These are phyloP conservation scores for Penicillium sp. DNA, from an alignment of 2,329 filamentous ascomycete species.

Conservation along the genomic window DNA sequence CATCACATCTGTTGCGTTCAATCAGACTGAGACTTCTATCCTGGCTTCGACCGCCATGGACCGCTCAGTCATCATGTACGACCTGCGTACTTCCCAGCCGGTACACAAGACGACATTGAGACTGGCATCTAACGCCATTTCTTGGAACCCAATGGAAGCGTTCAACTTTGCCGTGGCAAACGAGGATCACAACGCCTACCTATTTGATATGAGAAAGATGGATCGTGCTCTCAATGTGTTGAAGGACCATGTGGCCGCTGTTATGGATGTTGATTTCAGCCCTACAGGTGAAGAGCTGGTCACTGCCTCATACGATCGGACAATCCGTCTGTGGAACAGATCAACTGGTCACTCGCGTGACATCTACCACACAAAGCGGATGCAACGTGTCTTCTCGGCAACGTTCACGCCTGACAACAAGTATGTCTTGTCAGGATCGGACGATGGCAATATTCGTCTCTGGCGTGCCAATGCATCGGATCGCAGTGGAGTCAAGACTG, in stretches of 20 bases:
- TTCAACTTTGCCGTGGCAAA: conserved; percentile 90
- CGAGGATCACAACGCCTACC: conserved; percentile 85
- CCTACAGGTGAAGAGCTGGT: conserved; percentile 92
- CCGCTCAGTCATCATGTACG: conserved; percentile 79
- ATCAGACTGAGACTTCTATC: conserved; percentile 86
- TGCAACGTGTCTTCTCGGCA: conserved; percentile 85
- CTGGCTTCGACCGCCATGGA: conserved; percentile 78
- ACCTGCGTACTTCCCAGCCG: conserved; percentile 76
- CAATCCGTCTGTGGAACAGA: conserved; percentile 74
- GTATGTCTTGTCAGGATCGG: conserved; percentile 81
- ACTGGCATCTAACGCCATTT: conserved; percentile 71
- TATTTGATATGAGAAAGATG: conserved; percentile 92
- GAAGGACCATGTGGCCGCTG: conserved; percentile 80
- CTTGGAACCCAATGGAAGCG: conserved; percentile 94
- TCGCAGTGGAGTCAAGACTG: conserved; percentile 74
- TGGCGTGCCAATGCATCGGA: conserved; percentile 83
- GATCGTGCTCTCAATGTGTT: conserved; percentile 79
- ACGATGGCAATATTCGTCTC: conserved; percentile 82
- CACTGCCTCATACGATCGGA: conserved; percentile 79
- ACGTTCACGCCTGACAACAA: conserved; percentile 81
- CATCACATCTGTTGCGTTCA: conserved; percentile 79
- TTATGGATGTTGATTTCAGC: conserved; percentile 93
- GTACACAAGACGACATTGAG: conserved; percentile 71
- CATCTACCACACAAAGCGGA: conserved; percentile 93
- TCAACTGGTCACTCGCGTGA: conserved; percentile 77